These are phyloP conservation scores for Sporisorium exsertum DNA, from an alignment of 1,284 basidiomycete genomes.

Conservation along the genomic window DNA sequence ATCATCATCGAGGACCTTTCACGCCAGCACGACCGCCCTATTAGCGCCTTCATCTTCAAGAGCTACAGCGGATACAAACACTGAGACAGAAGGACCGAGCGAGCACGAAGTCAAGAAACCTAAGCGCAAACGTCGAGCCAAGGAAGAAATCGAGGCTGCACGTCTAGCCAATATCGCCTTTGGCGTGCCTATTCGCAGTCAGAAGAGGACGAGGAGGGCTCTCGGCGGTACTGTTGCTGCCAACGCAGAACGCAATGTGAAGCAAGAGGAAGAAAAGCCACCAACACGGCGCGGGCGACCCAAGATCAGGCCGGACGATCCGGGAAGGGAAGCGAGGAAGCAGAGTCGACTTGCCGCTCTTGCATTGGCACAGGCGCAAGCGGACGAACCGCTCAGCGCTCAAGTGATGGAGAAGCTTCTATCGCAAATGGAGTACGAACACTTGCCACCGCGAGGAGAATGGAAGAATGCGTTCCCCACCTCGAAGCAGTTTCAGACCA, in stretches of 20 bases:
- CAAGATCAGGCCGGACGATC: not conserved
- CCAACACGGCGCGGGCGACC: conserved; percentile 2
- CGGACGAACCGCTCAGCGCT: not conserved
- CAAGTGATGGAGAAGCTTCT: conserved; percentile 21
- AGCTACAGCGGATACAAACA: not conserved
- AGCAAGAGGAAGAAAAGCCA: not conserved
- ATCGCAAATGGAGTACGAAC: conserved; percentile 32
- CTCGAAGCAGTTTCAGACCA: conserved; percentile 28
- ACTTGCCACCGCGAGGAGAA: conserved; percentile 45
- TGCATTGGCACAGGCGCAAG: conserved; percentile 2
- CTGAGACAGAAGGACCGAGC: not conserved
- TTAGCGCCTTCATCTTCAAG: not conserved
- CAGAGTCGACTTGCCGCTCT: not conserved
- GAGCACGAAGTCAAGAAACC: conserved; percentile 8
- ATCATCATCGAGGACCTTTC: conserved; percentile 16
- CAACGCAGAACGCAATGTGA: not conserved
- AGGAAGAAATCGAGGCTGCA: conserved; percentile 22
- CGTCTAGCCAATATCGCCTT: conserved; percentile 19
- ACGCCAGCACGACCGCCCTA: conserved; percentile 1
- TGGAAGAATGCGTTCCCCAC: conserved; percentile 51
- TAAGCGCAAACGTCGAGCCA: conserved; percentile 20
- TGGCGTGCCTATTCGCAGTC: conserved; percentile 22
- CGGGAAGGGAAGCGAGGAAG: conserved; percentile 1
- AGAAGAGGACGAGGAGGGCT: conserved; percentile 16
- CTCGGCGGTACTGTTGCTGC: conserved; percentile 2